Evolutionary conservation across 2,329 filamentous ascomycete genomes (phyloP), one percentile per base, ranked within the genome.

Genomic region (Colletotrichum sp.): DNA sequence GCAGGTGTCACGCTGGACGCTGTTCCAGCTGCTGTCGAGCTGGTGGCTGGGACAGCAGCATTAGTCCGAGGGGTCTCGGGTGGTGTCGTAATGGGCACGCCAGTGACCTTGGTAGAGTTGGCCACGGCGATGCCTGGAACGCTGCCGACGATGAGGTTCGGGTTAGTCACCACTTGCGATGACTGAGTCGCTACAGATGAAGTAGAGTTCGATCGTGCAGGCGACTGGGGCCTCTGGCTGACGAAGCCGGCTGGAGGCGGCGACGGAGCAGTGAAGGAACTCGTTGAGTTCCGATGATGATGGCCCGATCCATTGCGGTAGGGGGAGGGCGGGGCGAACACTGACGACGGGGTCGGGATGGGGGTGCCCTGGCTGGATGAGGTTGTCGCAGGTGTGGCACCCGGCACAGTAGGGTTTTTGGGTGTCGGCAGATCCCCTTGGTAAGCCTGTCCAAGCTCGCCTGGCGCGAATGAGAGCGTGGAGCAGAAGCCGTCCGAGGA

Each of bases 401-500:
- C 56, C 7, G 70, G 48, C 34, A 85, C 83, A 8, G 85, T 81
- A 28, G 86, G 83, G 71, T 85, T 82, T 78, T 89, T 91, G 34
- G 85, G 82, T 16, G 87, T 86, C n/a, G 88, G 87, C 52, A 93
- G 83, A 67, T 95, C 92, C 36, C 93, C 93, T 10, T 92, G 93
- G 83, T 97, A 97, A 7, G 92, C 86, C 78, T 96, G 93, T 15
- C 97, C 97, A 2, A 99, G 88, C 83, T 99, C 97, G 10, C 95
- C 95, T 3, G 94, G 88, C 2, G 91, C 85, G 82, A 99, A 99
- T 0, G 96, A 94, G 8, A 99, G 88, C 0, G 95, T 94, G 0
- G 97, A 99, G 83, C 97, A 99, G 87, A 98, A 99, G 0, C 97
- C 97, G 83, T 99, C 97, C 0, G 97, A 98, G 0, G 97, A 99